A percentile compares a stretch with the other conserved stretches of the same genome.
phyloP scores from a whole-genome alignment of 805 yeast genomes.

The Lipomyces lipofer region DNA sequence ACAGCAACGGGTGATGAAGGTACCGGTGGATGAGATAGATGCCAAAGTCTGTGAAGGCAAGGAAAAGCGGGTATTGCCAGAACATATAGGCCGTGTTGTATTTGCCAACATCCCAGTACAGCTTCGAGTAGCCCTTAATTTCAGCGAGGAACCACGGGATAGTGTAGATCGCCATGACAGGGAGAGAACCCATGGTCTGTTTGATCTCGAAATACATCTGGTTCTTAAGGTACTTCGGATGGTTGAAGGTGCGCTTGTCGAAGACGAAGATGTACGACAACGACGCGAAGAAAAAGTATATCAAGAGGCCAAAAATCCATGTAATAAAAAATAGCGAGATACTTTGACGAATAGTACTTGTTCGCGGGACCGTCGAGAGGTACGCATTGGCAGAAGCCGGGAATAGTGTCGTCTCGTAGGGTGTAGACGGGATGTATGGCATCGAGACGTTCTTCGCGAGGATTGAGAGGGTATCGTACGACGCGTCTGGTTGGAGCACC shows the following conservation, averaged over 20 bases:
- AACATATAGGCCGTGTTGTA: constrained; percentile 70
- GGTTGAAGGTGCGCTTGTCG: constrained; percentile 88
- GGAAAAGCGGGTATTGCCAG: constrained; percentile 71
- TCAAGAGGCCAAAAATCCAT: constrained; percentile 80
- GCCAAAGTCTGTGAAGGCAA: constrained; percentile 91
- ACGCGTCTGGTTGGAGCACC: constrained; percentile 46
- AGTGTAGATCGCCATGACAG: constrained; percentile 82
- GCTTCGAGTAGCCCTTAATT: constrained; percentile 74
- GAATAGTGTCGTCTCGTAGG: constrained; percentile 25
- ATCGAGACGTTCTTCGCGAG: constrained; percentile 47
- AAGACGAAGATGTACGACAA: constrained; percentile 76
- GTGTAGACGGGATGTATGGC: constrained; percentile 19
- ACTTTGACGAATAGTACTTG: constrained; percentile 69
- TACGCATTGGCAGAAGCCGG: constrained; percentile 23
- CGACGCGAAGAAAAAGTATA: constrained; percentile 74
- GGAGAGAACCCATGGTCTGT: constrained; percentile 79
- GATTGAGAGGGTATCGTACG: constrained; percentile 45
- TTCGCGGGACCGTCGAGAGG: constrained; percentile 66
- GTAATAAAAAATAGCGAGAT: constrained; percentile 67
- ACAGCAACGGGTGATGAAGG: constrained; percentile 89
- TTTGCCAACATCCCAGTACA: constrained; percentile 66
- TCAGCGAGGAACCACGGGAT: constrained; percentile 89
- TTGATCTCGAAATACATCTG: constrained; percentile 83
- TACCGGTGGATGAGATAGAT: constrained; percentile 89
- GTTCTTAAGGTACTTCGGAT: constrained; percentile 92